Base-by-base conservation (phyloP, 257 asterid genomes). In the Catharanthus roseus region DNA sequence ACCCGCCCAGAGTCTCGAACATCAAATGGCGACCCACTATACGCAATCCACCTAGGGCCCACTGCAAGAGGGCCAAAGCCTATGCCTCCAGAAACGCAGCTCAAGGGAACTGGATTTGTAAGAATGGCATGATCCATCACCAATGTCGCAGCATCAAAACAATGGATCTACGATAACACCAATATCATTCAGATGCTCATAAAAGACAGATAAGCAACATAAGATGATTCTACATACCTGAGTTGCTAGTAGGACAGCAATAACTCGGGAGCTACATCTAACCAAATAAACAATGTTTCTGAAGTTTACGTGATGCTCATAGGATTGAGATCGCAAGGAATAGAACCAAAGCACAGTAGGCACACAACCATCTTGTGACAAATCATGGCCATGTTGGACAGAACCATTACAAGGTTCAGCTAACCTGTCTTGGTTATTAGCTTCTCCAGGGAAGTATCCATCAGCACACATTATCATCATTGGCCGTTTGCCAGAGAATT, bases 31-130 rank as follows among this genome's bases (percentile, higher is more conserved):
- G 86, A 86, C 74, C 99, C 97, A 77, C 96, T 93, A 75, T 88
- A 91, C 60, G 98, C 98, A 82, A 91, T 84, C 97, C 98, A 93
- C 72, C 98, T 80, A 45, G 96, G 91, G 50, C 98, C 98, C 54
- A 93, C 82, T 34, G 97, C 98, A 68, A 93, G 96, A 67, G 98
- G 97, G 47, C 97, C 99, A 67, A 88, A 75, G 15, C 99, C 99
- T 38, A 84, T 76, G 68, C 77, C 79, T 72, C 90, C 87, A 44
- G 79, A 74, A 70, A 83, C 91, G 75, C 78, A 76, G 68, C 88
- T 90, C 75, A 73, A 44, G 3, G 86, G 78, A 74, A 93, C 84
- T n/a, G 96, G 95, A 81, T 93, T 89, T 47, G 96, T 93, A 77
- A 86, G 84, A 82, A 93, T 85, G 39, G 90, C 84, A 55, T 86